Conservation (phyloP, 2,329 filamentous ascomycete genomes). For the Phoma herbarum region DNA sequence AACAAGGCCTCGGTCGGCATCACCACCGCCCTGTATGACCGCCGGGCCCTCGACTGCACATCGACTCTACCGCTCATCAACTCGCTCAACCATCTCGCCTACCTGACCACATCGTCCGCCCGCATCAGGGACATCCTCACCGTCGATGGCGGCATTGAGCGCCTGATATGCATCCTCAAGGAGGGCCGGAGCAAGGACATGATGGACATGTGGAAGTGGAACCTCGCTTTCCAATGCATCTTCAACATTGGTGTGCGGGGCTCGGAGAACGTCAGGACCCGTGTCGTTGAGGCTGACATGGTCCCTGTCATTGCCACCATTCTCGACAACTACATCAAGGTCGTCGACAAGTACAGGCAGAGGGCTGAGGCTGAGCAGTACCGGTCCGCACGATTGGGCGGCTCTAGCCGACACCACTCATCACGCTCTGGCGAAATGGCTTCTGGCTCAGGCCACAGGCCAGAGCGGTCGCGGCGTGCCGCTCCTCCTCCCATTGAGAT, state of each 20-base stretch:
- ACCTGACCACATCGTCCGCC: conserved; percentile 96
- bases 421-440: conserved; percentile 52
- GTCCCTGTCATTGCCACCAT: conserved; percentile 98
- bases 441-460: conserved; percentile 43
- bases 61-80: conserved; percentile 98
- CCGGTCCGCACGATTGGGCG: conserved; percentile 58
- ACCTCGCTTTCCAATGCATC: conserved; percentile 97
- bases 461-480: conserved; percentile 70
- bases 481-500: conserved; percentile 87
- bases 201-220: conserved; percentile 99
- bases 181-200: conserved; percentile 96
- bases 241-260: conserved; percentile 98
- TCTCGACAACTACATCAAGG: conserved; percentile 96
- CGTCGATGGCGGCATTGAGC: conserved; percentile 97
- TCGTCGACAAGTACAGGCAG: conserved; percentile 89
- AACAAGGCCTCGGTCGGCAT: conserved; percentile 99
- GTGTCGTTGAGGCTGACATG: conserved; percentile 98
- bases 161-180: conserved; percentile 96
- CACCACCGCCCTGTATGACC: conserved; percentile 97
- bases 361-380: conserved; percentile 83
- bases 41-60: conserved; percentile 95
- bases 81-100: conserved; percentile 97
- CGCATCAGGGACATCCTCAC: conserved; percentile 97
- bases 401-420: conserved; percentile 52
- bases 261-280: conserved; percentile 90